A percentile compares a stretch with the other conserved stretches of the same genome.
These are phyloP conservation scores for Crithidia fasciculata DNA, from an alignment of 208 protist genomes.

Conservation along the genomic window DNA sequence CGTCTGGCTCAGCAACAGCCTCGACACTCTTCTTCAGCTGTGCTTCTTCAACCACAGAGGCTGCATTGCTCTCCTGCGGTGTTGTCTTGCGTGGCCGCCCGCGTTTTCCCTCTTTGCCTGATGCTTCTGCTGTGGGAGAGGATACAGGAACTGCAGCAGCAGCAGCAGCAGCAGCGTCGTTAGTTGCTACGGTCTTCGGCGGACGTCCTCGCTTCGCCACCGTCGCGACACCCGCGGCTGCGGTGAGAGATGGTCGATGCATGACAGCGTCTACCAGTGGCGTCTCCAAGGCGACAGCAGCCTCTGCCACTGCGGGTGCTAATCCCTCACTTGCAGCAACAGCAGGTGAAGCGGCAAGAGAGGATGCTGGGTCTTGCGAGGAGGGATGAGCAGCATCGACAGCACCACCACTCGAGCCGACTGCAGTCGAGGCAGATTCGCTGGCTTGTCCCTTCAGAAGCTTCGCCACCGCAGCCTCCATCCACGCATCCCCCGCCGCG, in stretches of 20 bases:
- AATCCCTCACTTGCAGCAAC: too few species aligned
- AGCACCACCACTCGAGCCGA: not conserved
- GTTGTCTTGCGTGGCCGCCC: not conserved
- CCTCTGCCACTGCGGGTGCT: not conserved
- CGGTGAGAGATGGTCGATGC: not conserved
- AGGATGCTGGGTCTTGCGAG: too few species aligned
- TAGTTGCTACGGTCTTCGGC: not conserved
- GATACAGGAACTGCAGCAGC: not conserved
- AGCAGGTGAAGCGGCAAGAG: too few species aligned
- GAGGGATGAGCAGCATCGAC: too few species aligned
- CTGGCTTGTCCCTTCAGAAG: not conserved
- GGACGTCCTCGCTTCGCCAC: not conserved
- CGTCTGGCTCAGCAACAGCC: not conserved
- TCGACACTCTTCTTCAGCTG: not conserved
- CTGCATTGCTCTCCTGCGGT: not conserved
- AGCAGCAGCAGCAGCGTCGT: not conserved
- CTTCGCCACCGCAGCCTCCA: conserved; percentile 11
- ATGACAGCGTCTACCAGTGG: conserved; percentile 15
- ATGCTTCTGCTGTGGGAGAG: too few species aligned
- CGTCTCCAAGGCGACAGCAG: conserved; percentile 12
- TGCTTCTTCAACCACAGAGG: not conserved
- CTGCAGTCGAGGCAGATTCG: too few species aligned
- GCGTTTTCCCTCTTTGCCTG: not conserved
- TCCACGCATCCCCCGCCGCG: not conserved
- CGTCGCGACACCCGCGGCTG: not conserved